Evolutionary conservation across 2,329 filamentous ascomycete species (phyloP).

Genomic region (Lasiodiplodia theobromae): DNA sequence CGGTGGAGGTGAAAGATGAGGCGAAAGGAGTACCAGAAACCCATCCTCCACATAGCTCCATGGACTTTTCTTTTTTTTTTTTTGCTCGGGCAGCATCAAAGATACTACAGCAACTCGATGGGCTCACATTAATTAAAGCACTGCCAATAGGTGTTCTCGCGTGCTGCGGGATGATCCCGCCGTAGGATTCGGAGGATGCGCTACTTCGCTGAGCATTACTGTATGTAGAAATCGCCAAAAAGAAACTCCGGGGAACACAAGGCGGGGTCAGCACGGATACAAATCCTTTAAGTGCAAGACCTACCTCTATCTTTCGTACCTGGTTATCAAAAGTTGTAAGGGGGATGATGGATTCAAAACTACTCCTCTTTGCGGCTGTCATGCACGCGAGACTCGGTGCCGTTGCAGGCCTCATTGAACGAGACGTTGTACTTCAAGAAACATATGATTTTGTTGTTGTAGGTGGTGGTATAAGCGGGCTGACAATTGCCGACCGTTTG

Average conservation of each 20-base stretch:
- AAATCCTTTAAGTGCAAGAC: neutral
- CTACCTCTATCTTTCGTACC: neutral
- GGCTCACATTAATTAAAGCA: neutral
- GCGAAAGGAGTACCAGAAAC: no score
- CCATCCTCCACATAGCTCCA: no score
- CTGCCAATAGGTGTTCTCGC: neutral
- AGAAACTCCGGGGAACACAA: neutral
- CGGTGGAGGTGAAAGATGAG: no score
- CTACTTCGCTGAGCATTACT: neutral
- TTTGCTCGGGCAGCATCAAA: no score
- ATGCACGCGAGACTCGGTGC: neutral
- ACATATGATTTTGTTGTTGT: conserved; percentile 22
- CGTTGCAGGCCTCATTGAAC: neutral
- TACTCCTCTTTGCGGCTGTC: neutral
- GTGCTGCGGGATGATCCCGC: neutral
- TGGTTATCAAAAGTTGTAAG: no score
- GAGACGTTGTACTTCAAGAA: neutral
- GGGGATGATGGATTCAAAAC: neutral
- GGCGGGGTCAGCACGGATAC: neutral
- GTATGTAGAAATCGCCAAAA: neutral
- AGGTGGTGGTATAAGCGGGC: conserved; percentile 32
- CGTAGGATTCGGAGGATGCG: neutral
- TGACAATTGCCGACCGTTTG: conserved; percentile 34
- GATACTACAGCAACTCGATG: neutral
- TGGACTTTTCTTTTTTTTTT: no score